Conservation (phyloP, 208 protist genomes). For the Leishmania mexicana region DNA sequence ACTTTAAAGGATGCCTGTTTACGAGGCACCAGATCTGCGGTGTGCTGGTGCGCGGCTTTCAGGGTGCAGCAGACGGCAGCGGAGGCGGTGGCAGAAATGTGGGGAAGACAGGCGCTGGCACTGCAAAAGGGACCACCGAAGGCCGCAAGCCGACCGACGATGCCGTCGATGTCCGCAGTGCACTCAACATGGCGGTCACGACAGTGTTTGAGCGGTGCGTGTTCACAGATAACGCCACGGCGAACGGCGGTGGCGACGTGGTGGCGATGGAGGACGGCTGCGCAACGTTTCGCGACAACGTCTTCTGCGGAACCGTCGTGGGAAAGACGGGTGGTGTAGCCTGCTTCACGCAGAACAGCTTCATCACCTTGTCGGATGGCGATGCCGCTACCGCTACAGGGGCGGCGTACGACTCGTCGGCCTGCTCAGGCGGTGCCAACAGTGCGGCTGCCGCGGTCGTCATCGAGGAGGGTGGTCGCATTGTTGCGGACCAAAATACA, state of each 20-base stretch:
- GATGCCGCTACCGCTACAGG: not conserved
- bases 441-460: slow-evolving; percentile 19
- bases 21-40: slow-evolving; percentile 38
- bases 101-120: not conserved
- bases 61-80: not conserved
- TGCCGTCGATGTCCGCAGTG: not conserved
- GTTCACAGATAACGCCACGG: slow-evolving; percentile 55
- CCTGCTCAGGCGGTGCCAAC: not conserved
- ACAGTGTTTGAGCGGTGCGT: slow-evolving; percentile 62
- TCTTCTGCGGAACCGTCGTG: slow-evolving; percentile 77
- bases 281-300: slow-evolving; percentile 60
- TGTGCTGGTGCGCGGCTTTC: slow-evolving; percentile 54
- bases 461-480: slow-evolving; percentile 56
- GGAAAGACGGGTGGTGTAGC: slow-evolving; percentile 42
- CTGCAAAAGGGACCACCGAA: not conserved
- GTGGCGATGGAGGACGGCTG: slow-evolving; percentile 51
- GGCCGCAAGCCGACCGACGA: not conserved
- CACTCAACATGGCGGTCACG: slow-evolving; percentile 10
- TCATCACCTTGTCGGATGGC: slow-evolving; percentile 20
- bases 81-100: not conserved
- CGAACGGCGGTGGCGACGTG: slow-evolving; percentile 58
- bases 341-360: slow-evolving; percentile 63
- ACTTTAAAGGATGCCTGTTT: slow-evolving; percentile 41
- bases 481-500: slow-evolving; percentile 47
- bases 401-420: slow-evolving; percentile 8